A percentile compares a stretch with the other conserved stretches of the same genome.
phyloP scores from a whole-genome alignment of 495 filamentous ascomycete species.

The Talaromyces borbonicus region DNA sequence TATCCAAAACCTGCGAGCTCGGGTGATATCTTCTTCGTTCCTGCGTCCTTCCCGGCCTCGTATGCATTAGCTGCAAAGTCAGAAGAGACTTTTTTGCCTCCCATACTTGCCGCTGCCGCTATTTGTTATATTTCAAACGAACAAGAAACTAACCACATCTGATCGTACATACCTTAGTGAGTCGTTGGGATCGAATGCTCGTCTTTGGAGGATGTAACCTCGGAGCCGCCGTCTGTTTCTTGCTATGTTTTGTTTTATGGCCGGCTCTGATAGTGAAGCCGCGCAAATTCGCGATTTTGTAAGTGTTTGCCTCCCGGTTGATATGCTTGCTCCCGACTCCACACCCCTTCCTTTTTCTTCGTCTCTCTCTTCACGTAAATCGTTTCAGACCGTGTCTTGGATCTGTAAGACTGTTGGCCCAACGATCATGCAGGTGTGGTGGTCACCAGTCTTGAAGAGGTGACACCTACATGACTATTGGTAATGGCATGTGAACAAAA shows the following conservation, averaged over 20 bases:
- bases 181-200: constrained; percentile 90
- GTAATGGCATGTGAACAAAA: constrained; percentile 6
- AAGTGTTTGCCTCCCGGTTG: constrained; percentile 46
- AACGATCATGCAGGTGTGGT: constrained; percentile 1
- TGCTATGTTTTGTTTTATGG: constrained; percentile 83
- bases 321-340: too few species aligned
- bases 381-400: not conserved
- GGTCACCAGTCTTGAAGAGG: not conserved
- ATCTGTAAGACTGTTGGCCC: not conserved
- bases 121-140: not conserved
- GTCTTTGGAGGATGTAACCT: constrained; percentile 88
- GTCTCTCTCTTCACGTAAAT: not conserved
- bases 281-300: constrained; percentile 93
- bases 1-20: constrained; percentile 13
- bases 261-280: constrained; percentile 69
- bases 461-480: constrained; percentile 1
- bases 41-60: constrained; percentile 28
- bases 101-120: constrained; percentile 2
- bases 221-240: constrained; percentile 82
- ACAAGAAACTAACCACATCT: constrained; percentile 5
- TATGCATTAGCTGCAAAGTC: constrained; percentile 10
- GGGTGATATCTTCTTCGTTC: constrained; percentile 32
- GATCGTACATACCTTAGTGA: constrained; percentile 50
- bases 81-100: constrained; percentile 12
- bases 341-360: constrained; percentile 5